Base-by-base conservation (phyloP, 257 asterid genomes). In the Verbascum thapsus region DNA sequence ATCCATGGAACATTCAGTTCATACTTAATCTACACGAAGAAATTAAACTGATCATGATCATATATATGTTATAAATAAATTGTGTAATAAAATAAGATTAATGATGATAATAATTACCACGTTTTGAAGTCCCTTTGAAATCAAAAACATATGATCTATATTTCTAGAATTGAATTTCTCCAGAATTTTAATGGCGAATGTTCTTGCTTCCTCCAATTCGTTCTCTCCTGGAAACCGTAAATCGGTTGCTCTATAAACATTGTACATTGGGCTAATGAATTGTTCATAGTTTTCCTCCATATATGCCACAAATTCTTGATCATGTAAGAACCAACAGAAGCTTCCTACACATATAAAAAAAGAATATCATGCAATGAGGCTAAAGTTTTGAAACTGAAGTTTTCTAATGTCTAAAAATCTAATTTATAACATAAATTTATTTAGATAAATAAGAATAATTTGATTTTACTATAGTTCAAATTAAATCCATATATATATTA, bases 251-350 rank as follows among this genome's bases (percentile, higher is more conserved):
- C 76, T 75, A 54, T 72, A 75, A 0, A 86, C 75, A 41, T 57
- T 76, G 59, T 79, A 69, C 77, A 81, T 68, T 5, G 76, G 65
- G 57, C 63, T 66, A 3, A 60, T 47, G 15, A 81, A 68, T 1
- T 65, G 19, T 7, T 78, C 56, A 6, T 16, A 3, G 2, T 86
- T 79, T 12, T 73, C 67, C 58, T 78, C 83, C 54, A 80, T 66
- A 17, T 74, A 48, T 8, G 38, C 45, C 17, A 45, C 6, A 15
- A 58, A 54, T 26, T 75, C 57, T 1, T 64, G 59, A 10, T 79
- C 58, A n/a, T 69, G 56, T 44, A 85, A 58, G 64, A 85, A 85
- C 94, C 90, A 85, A 41, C 90, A 83, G 40, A 85, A 74, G 48
- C 55, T 64, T 38, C 79, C 95, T 30, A 5, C 43, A 18, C 32